Evolutionary conservation across 2,329 filamentous ascomycete genomes (phyloP), one percentile per base, ranked within the genome.

Genomic region (Ophiostoma sp.): DNA sequence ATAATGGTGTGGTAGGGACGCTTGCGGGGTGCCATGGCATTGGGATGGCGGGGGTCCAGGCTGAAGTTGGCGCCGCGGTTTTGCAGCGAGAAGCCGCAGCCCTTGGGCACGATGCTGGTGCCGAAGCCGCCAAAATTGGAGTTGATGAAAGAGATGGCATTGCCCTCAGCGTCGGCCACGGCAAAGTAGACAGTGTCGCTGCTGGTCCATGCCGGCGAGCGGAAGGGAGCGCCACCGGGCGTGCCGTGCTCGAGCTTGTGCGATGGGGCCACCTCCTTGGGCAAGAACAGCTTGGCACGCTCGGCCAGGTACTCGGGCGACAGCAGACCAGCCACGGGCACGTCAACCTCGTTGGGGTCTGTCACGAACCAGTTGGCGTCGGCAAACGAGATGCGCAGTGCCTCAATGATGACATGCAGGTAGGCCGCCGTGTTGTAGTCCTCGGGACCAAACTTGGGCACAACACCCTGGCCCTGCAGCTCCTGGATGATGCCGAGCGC

Each of bases 1-100:
- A 99, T 99, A 81, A 99, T 98, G 71, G 96, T 99, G 82, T 98
- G 96, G 82, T 98, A 99, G 0, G 96, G 96, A 63, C 96, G 84
- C 85, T 98, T 98, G 45, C 90, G 85, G 0, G 94, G 93, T 8
- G 89, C 93, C 17, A 97, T 85, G 25, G 86, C 87, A 79, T 98
- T 98, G 0, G 95, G 94, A 79, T 97, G 95, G 0, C 84, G 84
- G 0, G 86, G 81, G 31, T 88, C 83, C 0, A 99, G 87, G 0
- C 87, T 89, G 83, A 99, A 98, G 81, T 95, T 96, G 52, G 92
- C 90, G 8, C 93, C 96, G 2, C 96, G 93, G 85, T 97, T 98
- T 81, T 99, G 76, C 25, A 99, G 87, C 0, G 93, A 95, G 84
- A 98, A 98, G 8, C 95, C 95, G 80, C 94, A 97, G 7, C 91